A percentile compares a stretch with the other conserved stretches of the same genome.
These are phyloP conservation scores for Phylloboletellus chloephorus DNA, from an alignment of 1,284 basidiomycete genomes.

Conservation along the genomic window DNA sequence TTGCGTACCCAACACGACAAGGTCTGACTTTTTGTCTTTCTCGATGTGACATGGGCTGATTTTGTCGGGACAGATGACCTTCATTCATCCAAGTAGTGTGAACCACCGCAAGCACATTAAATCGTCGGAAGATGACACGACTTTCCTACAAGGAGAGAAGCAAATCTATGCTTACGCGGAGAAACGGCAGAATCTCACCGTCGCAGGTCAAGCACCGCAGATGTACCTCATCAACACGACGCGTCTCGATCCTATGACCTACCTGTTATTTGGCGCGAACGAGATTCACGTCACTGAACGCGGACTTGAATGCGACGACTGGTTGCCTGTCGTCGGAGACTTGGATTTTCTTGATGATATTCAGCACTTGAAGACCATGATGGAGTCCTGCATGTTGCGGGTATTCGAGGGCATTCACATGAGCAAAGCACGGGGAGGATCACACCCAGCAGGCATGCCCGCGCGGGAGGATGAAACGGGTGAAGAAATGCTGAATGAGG, in stretches of 20 bases:
- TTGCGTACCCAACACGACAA: constrained; percentile 84
- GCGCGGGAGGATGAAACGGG: constrained; percentile 55
- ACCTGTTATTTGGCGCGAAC: constrained; percentile 90
- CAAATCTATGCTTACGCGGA: constrained; percentile 84
- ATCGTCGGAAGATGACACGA: constrained; percentile 42
- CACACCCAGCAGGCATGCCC: constrained; percentile 35
- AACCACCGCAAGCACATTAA: constrained; percentile 64
- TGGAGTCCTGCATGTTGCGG: constrained; percentile 84
- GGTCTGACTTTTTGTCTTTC: constrained; percentile 42
- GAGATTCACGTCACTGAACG: constrained; percentile 62
- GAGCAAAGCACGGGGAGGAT: constrained; percentile 33
- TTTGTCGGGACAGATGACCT: constrained; percentile 43
- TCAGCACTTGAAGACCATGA: constrained; percentile 74
- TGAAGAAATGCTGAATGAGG: constrained; percentile 45
- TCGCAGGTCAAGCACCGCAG: constrained; percentile 46
- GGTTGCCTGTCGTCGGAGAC: constrained; percentile 84
- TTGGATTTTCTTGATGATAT: constrained; percentile 78
- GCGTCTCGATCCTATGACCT: constrained; percentile 84
- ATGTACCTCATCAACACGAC: constrained; percentile 81
- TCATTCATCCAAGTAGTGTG: constrained; percentile 86
- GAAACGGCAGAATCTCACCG: constrained; percentile 75
- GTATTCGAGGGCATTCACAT: constrained; percentile 86
- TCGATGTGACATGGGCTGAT: constrained; percentile 12
- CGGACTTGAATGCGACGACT: constrained; percentile 83
- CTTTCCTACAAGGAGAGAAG: constrained; percentile 48